phyloP scores from a whole-genome alignment of 768 basidiomycete species.

The Suillus subalutaceus region DNA sequence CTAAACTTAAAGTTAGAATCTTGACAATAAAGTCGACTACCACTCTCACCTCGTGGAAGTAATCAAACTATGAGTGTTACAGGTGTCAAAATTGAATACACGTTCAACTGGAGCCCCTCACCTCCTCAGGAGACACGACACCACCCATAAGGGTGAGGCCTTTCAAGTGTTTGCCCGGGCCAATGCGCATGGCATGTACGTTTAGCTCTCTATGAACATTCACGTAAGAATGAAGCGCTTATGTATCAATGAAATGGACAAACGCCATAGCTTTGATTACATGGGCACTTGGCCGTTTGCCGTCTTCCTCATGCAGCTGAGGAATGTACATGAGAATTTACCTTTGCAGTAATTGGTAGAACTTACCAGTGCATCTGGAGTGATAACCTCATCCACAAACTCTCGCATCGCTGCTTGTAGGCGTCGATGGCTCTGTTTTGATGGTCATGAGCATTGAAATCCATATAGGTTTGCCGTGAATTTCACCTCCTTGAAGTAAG shows the following conservation, averaged over 20 bases:
- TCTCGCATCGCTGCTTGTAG: conserved; percentile 49
- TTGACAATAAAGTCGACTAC: background rate
- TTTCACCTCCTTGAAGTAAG: conserved; percentile 74
- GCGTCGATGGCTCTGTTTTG: conserved; percentile 44
- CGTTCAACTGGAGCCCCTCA: conserved; percentile 24
- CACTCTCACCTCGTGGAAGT: conserved; percentile 73
- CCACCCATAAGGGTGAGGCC: conserved; percentile 82
- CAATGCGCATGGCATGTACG: conserved; percentile 68
- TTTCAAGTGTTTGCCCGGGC: conserved; percentile 84
- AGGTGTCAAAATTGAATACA: conserved; percentile 9
- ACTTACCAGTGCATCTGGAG: conserved; percentile 35
- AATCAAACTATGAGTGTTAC: conserved; percentile 60
- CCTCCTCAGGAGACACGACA: conserved; percentile 78
- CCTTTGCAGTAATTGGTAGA: conserved; percentile 11
- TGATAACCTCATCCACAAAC: conserved; percentile 69
- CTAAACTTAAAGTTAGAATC: conserved; percentile 32
- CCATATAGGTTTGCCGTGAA: background rate
- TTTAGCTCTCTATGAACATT: conserved; percentile 38
- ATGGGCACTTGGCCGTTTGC: conserved; percentile 55
- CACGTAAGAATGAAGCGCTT: background rate
- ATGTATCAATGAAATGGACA: conserved; percentile 13
- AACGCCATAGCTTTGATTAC: conserved; percentile 61
- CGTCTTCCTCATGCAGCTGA: conserved; percentile 54
- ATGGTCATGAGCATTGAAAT: conserved; percentile 38
- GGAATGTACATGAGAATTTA: conserved; percentile 17